Base-by-base conservation (phyloP, 768 basidiomycete species). In the Artomyces pyxidatus region DNA sequence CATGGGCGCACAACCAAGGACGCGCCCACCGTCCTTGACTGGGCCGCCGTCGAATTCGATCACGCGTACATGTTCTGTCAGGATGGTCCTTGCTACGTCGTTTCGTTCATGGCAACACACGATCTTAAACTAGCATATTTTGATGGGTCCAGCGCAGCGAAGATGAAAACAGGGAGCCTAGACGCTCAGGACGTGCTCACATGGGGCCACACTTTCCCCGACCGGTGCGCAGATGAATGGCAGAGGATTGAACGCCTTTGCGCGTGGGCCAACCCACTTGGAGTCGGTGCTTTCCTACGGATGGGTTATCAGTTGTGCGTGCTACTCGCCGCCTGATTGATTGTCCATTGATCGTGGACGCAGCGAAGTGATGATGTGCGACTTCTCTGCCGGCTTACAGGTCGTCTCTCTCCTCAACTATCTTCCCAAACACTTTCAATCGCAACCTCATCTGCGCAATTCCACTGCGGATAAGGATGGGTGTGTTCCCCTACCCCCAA, bases 171-270 rank as follows among this genome's bases (percentile, higher is more conserved):
- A 11, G 67, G 68, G 6, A 50, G 63, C 0, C 46, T 67, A 57
- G 69, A 71, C 37, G 51, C 59, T 0, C 69, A 71, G 48, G 70
- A 70, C 53, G 38, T 71, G 3, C n/a, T 71, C 19, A 29, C 53
- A 1, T 69, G 67, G 66, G 64, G 64, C 4, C 41, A 52, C 27
- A 35, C 48, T 25, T 48, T 29, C 6, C 60, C 59, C 4, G 60
- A 59, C 8, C 52, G 50, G 44, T 37, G 4, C 10, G 14, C 16
- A 1, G 48, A 57, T 2, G 67, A 71, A 7, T 4, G 11, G 21
- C 35, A 56, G 28, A 54, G 68, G 21, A 63, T 65, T 22, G 3
- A 37, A n/a, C 51, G 58, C 17, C 26, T 70, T 2, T 70, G 69
- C 42, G 46, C 47, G 10, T 69, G 68, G 68, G 66, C 61, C 2